Evolutionary conservation across 805 yeast genomes (phyloP), one percentile per base, ranked within the genome.

Genomic region (Wickerhamomyces strasburgensis): DNA sequence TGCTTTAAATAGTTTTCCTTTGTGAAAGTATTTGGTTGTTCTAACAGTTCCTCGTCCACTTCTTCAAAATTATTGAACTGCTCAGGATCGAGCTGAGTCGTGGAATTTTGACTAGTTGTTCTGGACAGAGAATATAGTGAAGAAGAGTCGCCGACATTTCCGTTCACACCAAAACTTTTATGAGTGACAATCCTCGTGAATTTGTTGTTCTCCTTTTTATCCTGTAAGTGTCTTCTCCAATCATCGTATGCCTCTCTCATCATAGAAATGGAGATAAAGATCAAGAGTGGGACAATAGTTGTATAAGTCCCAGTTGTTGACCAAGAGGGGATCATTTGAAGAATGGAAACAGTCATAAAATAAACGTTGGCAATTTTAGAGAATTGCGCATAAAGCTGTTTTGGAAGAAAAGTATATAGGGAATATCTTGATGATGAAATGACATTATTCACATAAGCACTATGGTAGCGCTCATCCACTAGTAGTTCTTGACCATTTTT

Each of bases 261-360:
- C 62, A 90, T 88, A 0, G 98, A 86, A 19, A 93, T 84, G 6
- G 86, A 68, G 63, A 93, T 85, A 58, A 93, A 93, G 5, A 93
- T 73, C 59, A 80, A 64, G 39, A 93, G 67, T 2, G 98, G 98
- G 28, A 89, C 72, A 49, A 93, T 90, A 2, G 98, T 93, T 4
- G 98, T 93, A 56, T 78, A 87, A 10, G 88, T 83, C 42, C 98
- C 98, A 0, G 98, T 93, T 5, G 98, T 87, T 1, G 96, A 86
- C 97, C 96, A 93, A 3, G 88, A 77, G 1, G 98, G 98, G 33
- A 93, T 81, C 89, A 90, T 80, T 57, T 93, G 98, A 67, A 93
- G 67, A 43, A 93, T 83, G 3, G 98, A 89, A 14, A 93, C 93
- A 3, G 79, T 69, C 73, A 93, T 64, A 61, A 93, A 93, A 59